Conservation (phyloP, 2,329 filamentous ascomycete species). For the Colletotrichum zoysiae region DNA sequence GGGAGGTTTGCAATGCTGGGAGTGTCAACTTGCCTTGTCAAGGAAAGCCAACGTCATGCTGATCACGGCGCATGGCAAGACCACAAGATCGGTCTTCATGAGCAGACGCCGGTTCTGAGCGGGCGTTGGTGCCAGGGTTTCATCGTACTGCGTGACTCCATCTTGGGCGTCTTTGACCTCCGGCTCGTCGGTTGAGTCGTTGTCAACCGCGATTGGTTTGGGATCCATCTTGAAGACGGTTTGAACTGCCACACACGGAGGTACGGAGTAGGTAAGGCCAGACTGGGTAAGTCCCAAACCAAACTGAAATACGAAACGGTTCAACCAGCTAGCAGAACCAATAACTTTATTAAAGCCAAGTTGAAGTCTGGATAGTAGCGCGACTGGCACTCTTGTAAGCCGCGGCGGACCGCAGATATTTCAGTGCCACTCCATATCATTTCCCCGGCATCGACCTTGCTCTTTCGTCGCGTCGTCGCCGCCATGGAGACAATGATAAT, state of each 20-base stretch:
- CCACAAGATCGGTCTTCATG: conserved; percentile 42
- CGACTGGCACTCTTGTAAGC: not conserved
- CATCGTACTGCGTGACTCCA: conserved; percentile 2
- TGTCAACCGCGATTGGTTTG: conserved; percentile 6
- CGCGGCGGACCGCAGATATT: conserved; percentile 18
- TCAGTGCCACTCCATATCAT: conserved; percentile 17
- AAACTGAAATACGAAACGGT: not conserved
- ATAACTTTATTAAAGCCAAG: not conserved
- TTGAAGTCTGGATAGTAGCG: not conserved
- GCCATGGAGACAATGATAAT: conserved; percentile 26
- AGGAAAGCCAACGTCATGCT: conserved; percentile 44
- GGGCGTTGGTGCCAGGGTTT: conserved; percentile 17
- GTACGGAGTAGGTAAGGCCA: conserved; percentile 16
- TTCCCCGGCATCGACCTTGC: not conserved
- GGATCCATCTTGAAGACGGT: conserved; percentile 14
- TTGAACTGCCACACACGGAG: not conserved
- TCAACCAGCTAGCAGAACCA: not conserved
- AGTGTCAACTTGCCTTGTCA: conserved; percentile 33
- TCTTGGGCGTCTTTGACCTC: conserved; percentile 18
- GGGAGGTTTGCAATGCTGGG: not conserved
- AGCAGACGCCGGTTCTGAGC: conserved; percentile 37
- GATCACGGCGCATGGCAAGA: conserved; percentile 40
- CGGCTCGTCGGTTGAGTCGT: not conserved
- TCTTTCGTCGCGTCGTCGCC: conserved; percentile 10
- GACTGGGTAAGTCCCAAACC: not conserved